Evolutionary conservation across 371 early-diverging fungal species (phyloP).

Genomic region (Rhizomucor pusillus): DNA sequence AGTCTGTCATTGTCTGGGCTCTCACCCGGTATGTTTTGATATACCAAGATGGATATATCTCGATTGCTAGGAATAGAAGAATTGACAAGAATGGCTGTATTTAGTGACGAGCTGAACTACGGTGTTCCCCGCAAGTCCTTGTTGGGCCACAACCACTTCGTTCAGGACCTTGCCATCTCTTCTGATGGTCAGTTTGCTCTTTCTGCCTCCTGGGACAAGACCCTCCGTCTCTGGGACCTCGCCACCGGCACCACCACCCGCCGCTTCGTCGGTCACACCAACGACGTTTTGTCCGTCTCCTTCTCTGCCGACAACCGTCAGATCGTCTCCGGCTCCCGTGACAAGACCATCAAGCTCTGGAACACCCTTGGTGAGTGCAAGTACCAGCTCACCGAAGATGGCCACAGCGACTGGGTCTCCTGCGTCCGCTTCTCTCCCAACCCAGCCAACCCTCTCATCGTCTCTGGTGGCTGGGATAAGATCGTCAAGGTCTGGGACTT

Average conservation of each 20-base stretch:
- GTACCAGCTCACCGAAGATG: slow-evolving; percentile 90
- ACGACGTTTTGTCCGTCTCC: slow-evolving; percentile 96
- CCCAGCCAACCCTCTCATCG: slow-evolving; percentile 95
- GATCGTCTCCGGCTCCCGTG: slow-evolving; percentile 97
- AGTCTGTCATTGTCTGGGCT: slow-evolving; percentile 96
- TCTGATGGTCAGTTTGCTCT: slow-evolving; percentile 97
- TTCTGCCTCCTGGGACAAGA: slow-evolving; percentile 98
- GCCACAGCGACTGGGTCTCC: slow-evolving; percentile 98
- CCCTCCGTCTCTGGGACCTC: slow-evolving; percentile 98
- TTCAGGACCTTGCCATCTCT: slow-evolving; percentile 95
- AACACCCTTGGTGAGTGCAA: slow-evolving; percentile 99
- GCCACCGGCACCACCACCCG: slow-evolving; percentile 92
- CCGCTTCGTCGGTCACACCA: slow-evolving; percentile 96
- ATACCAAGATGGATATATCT: not conserved
- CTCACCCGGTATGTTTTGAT: slow-evolving; percentile 59
- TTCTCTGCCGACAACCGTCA: slow-evolving; percentile 99
- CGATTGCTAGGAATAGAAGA: not conserved
- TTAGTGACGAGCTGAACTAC: slow-evolving; percentile 85
- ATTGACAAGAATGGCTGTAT: not conserved
- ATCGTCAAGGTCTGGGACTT: slow-evolving; percentile 99
- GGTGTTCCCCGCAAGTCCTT: slow-evolving; percentile 90
- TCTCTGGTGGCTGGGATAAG: slow-evolving; percentile 99
- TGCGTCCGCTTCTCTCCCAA: slow-evolving; percentile 99
- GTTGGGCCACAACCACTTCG: slow-evolving; percentile 97
- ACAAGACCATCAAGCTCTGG: slow-evolving; percentile 99